Conservation (phyloP, 345 rosid genomes). For the Laguncularia racemosa region DNA sequence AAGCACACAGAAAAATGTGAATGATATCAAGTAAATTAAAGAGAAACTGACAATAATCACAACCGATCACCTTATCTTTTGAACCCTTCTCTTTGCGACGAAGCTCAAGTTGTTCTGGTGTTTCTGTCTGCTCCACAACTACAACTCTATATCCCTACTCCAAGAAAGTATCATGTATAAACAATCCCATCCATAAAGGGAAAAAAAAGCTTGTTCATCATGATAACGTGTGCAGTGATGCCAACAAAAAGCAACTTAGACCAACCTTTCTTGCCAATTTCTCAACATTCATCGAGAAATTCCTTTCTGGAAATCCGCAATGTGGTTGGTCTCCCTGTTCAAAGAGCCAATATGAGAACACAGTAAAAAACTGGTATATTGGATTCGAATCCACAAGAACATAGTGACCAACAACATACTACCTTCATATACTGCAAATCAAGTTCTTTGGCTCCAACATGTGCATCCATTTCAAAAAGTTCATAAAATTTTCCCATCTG, state of each 20-base stretch:
- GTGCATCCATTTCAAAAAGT: slow-evolving; percentile 99
- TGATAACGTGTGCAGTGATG: slow-evolving; percentile 1
- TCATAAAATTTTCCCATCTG: slow-evolving; percentile 99
- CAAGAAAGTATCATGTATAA: slow-evolving; percentile 17
- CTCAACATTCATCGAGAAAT: slow-evolving; percentile 80
- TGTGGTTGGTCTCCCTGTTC: slow-evolving; percentile 95
- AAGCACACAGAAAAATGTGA: no score
- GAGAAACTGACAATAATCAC: no score
- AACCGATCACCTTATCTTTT: slow-evolving; percentile 66
- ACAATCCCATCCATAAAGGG: slow-evolving; percentile 7
- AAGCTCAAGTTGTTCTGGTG: slow-evolving; percentile 89
- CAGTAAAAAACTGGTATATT: neutral
- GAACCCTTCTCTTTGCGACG: slow-evolving; percentile 88
- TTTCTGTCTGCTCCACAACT: slow-evolving; percentile 95
- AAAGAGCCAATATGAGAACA: neutral
- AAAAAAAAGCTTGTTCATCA: slow-evolving; percentile 4
- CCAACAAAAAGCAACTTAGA: slow-evolving; percentile 1
- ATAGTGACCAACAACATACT: slow-evolving; percentile 9
- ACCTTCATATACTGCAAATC: slow-evolving; percentile 98
- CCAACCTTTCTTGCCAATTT: slow-evolving; percentile 91
- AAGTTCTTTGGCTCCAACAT: slow-evolving; percentile 86
- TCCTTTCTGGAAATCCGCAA: slow-evolving; percentile 98
- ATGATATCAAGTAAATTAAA: no score
- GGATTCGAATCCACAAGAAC: neutral
- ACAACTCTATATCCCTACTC: slow-evolving; percentile 95